phyloP scores from a whole-genome alignment of 2,329 filamentous ascomycete genomes.

The Pyricularia grisea region DNA sequence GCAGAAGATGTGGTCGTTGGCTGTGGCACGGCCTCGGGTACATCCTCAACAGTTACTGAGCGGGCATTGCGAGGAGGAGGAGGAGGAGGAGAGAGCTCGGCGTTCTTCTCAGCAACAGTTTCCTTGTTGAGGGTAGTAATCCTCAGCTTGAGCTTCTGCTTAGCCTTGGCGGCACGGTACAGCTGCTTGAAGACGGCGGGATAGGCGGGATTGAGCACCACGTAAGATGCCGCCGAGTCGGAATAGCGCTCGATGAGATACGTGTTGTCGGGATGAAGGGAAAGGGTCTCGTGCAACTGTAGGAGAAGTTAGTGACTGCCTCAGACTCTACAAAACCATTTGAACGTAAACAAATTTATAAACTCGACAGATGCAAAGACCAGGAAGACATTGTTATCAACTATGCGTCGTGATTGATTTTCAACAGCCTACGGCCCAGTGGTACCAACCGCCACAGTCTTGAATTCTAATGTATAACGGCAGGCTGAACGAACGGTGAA shows the following conservation, averaged over 20 bases:
- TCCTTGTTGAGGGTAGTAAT: slow-evolving; percentile 36
- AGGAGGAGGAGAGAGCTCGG: background rate
- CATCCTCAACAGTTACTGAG: slow-evolving; percentile 40
- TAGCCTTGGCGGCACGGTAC: slow-evolving; percentile 92
- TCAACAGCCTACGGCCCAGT: too few relatives aligned
- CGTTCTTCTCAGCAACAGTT: background rate
- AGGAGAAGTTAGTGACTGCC: background rate
- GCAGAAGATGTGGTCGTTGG: background rate
- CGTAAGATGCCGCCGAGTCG: slow-evolving; percentile 76
- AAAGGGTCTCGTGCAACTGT: slow-evolving; percentile 61
- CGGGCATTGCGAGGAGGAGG: slow-evolving; percentile 4
- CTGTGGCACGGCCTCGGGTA: slow-evolving; percentile 21
- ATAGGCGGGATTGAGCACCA: slow-evolving; percentile 70
- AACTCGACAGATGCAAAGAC: background rate
- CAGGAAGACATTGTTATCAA: background rate
- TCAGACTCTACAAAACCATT: too few relatives aligned
- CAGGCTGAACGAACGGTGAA: background rate
- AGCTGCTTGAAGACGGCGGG: slow-evolving; percentile 89
- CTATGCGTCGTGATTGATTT: background rate
- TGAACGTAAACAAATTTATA: background rate
- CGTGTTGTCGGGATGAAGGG: slow-evolving; percentile 50
- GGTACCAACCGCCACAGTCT: background rate
- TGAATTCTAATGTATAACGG: too few relatives aligned
- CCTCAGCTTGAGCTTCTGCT: slow-evolving; percentile 89
- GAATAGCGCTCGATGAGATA: slow-evolving; percentile 86